Evolutionary conservation across 2,329 filamentous ascomycete genomes (phyloP), one percentile per base, ranked within the genome.

Genomic region (Talaromyces sp.): DNA sequence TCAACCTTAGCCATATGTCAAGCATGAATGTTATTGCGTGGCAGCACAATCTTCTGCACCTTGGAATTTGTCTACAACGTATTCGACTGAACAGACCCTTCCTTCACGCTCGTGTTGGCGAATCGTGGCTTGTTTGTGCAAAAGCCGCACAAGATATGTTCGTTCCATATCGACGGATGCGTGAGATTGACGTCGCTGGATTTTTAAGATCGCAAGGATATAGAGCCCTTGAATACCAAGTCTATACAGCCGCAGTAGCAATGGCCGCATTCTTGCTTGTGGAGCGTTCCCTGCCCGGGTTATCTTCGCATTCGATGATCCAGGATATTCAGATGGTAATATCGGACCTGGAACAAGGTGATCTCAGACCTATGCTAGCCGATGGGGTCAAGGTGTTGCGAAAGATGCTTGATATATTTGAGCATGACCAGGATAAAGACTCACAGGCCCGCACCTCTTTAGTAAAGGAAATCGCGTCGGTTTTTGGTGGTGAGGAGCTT

Each of bases 11-110:
- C 19, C 66, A 69, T 9, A 57, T 63, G 9, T 59, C 65, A 19
- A 60, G 64, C 17, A 68, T 70, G 37, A 69, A 73, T 10, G 65
- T 62, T 25, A 70, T 73, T 19, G 17, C 62, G 15, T 73, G 70
- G 70, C 71, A 73, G 64, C 67, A 70, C 52, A 69, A 70, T 50
- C 66, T 71, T 47, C 58, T 73, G 25, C 71, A 72, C 35, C 71
- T 69, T 8, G 69, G 68, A 52, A 70, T 73, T 49, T 72, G 69
- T 62, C 69, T 71, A 60, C 70, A 71, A 52, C 70, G 71, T 7
- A 72, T 73, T 54, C 70, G 71, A 3, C 70, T 72, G 65, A 70
- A 72, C 39, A 64, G 70, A 19, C 68, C 69, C 1, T 73, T 73
- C 52, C 68, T 73, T 5, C 67, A 69, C 52, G 67, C 69, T 1